Evolutionary conservation across 108 stramenopile genomes (phyloP).

Genomic region (Cyclotella kingstonii): DNA sequence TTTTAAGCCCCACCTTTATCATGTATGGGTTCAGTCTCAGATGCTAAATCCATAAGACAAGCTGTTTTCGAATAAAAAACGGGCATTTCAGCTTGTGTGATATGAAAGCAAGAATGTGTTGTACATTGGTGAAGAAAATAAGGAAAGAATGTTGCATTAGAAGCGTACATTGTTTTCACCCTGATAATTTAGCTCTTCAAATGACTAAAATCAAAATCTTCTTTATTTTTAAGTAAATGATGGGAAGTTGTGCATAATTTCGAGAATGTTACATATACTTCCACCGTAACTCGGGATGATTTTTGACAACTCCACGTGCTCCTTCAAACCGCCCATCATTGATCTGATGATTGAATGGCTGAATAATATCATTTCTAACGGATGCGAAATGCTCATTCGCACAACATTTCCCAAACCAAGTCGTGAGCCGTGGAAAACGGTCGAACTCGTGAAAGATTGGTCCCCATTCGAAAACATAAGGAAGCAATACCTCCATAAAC

Average conservation of each 20-base stretch:
- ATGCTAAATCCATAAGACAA: too few relatives aligned
- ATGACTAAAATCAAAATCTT: not conserved
- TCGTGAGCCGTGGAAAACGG: slow-evolving; percentile 25
- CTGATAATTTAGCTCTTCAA: too few relatives aligned
- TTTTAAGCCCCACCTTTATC: too few relatives aligned
- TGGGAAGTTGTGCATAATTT: not conserved
- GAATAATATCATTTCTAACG: slow-evolving; percentile 28
- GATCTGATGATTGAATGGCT: slow-evolving; percentile 7
- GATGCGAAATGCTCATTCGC: slow-evolving; percentile 34
- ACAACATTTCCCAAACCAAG: slow-evolving; percentile 33
- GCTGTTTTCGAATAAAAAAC: too few relatives aligned
- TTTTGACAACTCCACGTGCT: slow-evolving; percentile 14
- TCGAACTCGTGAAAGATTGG: slow-evolving; percentile 31
- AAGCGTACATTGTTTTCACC: too few relatives aligned
- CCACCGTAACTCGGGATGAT: slow-evolving; percentile 36
- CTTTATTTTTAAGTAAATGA: not conserved
- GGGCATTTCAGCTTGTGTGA: too few relatives aligned
- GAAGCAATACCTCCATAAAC: slow-evolving; percentile 50
- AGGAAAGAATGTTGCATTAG: too few relatives aligned
- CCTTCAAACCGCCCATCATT: slow-evolving; percentile 35
- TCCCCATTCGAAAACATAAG: slow-evolving; percentile 48
- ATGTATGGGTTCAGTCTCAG: too few relatives aligned
- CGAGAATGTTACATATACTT: slow-evolving; percentile 26
- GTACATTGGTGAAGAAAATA: too few relatives aligned
- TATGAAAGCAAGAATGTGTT: too few relatives aligned